phyloP scores from a whole-genome alignment of 2,329 filamentous ascomycete genomes.

The Emmonsiellopsis sp. region DNA sequence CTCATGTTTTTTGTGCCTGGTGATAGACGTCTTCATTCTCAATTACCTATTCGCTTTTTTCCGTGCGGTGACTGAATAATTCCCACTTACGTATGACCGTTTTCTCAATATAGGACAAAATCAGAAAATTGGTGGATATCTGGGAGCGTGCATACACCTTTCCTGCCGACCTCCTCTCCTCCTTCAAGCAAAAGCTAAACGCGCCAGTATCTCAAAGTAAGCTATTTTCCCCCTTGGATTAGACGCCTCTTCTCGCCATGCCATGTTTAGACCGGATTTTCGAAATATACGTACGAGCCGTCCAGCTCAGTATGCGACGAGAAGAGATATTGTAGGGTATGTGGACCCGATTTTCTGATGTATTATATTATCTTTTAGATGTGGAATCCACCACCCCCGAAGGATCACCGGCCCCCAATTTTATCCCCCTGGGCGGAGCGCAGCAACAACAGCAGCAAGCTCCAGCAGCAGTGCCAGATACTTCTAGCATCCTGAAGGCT shows the following conservation, averaged over 20 bases:
- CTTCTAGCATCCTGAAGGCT: constrained; percentile 62
- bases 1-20: not conserved
- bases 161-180: constrained; percentile 64
- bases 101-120: constrained; percentile 68
- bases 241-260: not conserved
- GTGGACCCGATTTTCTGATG: constrained; percentile 19
- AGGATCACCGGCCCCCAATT: constrained; percentile 39
- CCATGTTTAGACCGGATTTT: not conserved
- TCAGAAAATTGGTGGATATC: constrained; percentile 89
- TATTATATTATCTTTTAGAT: constrained; percentile 37
- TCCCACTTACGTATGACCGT: constrained; percentile 41
- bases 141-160: constrained; percentile 97
- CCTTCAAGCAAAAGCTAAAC: constrained; percentile 73
- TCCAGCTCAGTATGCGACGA: constrained; percentile 1
- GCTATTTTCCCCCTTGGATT: constrained; percentile 26
- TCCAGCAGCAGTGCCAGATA: constrained; percentile 40
- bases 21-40: constrained; percentile 5
- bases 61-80: constrained; percentile 22
- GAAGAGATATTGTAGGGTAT: constrained; percentile 8
- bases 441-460: constrained; percentile 21
- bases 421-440: constrained; percentile 28
- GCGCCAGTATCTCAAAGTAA: constrained; percentile 55
- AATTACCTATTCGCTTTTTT: constrained; percentile 2
- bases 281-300: not conserved
- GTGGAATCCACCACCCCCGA: constrained; percentile 60